A percentile compares a stretch with the other conserved stretches of the same genome.
Conservation (phyloP, 2,329 filamentous ascomycete genomes). For the Colletotrichum sojae region DNA sequence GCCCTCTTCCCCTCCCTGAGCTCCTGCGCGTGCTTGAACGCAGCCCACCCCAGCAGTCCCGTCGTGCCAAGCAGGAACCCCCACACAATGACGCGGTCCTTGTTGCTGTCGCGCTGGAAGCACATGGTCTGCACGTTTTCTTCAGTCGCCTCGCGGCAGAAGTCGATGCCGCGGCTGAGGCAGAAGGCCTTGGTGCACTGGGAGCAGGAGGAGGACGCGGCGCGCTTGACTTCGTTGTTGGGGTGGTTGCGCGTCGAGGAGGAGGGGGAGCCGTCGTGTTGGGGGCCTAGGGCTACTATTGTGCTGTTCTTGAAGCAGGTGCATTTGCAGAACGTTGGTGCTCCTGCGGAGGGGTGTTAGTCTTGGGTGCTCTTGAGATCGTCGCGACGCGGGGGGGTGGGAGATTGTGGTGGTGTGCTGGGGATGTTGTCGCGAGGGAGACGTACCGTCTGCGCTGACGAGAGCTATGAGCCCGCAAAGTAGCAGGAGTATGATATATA, state of each 20-base stretch:
- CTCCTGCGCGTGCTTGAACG: slow-evolving; percentile 63
- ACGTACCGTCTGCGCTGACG: slow-evolving; percentile 60
- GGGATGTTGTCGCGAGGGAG: not conserved
- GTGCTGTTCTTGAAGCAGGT: slow-evolving; percentile 80
- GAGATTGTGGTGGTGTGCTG: not conserved
- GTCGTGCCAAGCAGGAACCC: slow-evolving; percentile 72
- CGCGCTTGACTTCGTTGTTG: slow-evolving; percentile 45
- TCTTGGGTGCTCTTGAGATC: not conserved
- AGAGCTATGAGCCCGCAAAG: slow-evolving; percentile 53
- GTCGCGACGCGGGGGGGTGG: slow-evolving; percentile 12
- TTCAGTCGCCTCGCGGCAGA: slow-evolving; percentile 74
- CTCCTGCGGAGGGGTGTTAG: slow-evolving; percentile 58
- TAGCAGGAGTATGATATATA: slow-evolving; percentile 54
- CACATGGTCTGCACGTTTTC: slow-evolving; percentile 74
- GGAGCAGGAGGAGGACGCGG: slow-evolving; percentile 65
- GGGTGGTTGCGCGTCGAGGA: slow-evolving; percentile 45
- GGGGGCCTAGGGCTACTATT: slow-evolving; percentile 72
- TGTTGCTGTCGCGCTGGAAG: slow-evolving; percentile 77
- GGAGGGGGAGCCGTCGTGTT: slow-evolving; percentile 46
- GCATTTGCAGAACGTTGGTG: slow-evolving; percentile 78
- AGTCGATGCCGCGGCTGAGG: slow-evolving; percentile 70
- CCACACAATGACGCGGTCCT: slow-evolving; percentile 77
- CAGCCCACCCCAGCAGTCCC: slow-evolving; percentile 73
- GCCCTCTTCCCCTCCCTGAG: slow-evolving; percentile 49
- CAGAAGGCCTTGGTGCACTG: slow-evolving; percentile 78